Evolutionary conservation across 164 flowering plant species (phyloP).

Genomic region (Vitis riparia): DNA sequence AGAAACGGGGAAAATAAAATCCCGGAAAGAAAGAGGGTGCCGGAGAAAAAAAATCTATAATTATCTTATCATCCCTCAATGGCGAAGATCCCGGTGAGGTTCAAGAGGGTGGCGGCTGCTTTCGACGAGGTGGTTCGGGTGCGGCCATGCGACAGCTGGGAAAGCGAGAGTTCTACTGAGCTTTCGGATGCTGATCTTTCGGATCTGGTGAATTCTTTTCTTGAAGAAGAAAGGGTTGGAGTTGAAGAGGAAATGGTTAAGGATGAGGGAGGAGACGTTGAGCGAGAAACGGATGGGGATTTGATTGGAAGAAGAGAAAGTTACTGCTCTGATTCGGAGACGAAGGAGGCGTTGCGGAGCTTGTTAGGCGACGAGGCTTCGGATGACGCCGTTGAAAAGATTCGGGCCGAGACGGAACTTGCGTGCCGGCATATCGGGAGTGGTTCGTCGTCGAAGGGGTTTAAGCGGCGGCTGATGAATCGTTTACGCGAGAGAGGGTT

Average conservation of each 20-base stretch:
- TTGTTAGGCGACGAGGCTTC: slow-evolving; percentile 20
- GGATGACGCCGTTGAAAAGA: slow-evolving; percentile 21
- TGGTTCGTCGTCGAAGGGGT: slow-evolving; percentile 20
- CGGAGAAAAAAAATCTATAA: background rate
- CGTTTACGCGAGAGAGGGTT: slow-evolving; percentile 53
- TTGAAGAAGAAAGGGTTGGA: background rate
- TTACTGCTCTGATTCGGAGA: slow-evolving; percentile 23
- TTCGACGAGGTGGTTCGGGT: slow-evolving; percentile 40
- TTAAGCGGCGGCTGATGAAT: slow-evolving; percentile 54
- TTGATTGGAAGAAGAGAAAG: too few species aligned
- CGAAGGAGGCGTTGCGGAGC: slow-evolving; percentile 27
- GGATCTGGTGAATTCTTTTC: slow-evolving; percentile 63
- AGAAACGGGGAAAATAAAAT: background rate
- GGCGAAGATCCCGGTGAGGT: slow-evolving; percentile 43
- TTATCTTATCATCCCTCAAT: slow-evolving; percentile 1
- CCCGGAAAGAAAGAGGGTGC: background rate
- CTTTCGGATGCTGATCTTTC: slow-evolving; percentile 36
- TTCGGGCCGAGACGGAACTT: slow-evolving; percentile 32
- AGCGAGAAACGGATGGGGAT: slow-evolving; percentile 4
- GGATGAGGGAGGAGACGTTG: slow-evolving; percentile 1
- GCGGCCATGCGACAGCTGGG: slow-evolving; percentile 55
- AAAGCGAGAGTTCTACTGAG: slow-evolving; percentile 61
- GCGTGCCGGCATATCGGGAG: slow-evolving; percentile 22
- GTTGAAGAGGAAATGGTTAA: background rate
- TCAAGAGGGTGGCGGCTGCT: slow-evolving; percentile 48